Percentiles rank a stretch among this genome's conserved stretches.
These are phyloP conservation scores for Skeletonema marinoi DNA, from an alignment of 108 stramenopile species.

Conservation along the genomic window DNA sequence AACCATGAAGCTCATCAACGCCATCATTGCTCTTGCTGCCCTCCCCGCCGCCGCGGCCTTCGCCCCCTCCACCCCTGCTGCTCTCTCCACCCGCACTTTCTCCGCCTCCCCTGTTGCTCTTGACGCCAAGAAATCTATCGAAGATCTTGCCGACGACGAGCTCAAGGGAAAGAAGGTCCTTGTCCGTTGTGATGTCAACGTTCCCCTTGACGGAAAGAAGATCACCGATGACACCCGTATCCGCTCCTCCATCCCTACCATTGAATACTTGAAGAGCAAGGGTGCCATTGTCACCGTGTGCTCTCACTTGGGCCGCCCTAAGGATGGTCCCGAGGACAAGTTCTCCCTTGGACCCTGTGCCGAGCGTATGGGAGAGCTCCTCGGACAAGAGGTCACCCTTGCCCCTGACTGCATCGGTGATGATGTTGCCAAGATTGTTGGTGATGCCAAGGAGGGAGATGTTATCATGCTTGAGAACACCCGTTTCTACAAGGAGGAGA, in stretches of 20 bases:
- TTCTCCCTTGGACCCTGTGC: conserved; percentile 98
- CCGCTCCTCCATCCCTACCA: conserved; percentile 97
- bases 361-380: conserved; percentile 91
- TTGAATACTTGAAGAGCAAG: conserved; percentile 96
- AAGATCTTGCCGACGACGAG: conserved; percentile 90
- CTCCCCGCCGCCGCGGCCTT: conserved; percentile 71
- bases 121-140: conserved; percentile 95
- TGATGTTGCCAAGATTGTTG: conserved; percentile 78
- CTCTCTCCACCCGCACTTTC: conserved; percentile 67
- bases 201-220: conserved; percentile 95
- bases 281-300: conserved; percentile 98
- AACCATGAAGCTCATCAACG: conserved; percentile 79
- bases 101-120: conserved; percentile 62
- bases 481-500: conserved; percentile 98
- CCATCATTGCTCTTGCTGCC: conserved; percentile 68
- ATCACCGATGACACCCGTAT: conserved; percentile 99
- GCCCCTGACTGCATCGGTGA: conserved; percentile 98
- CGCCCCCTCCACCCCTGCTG: conserved; percentile 66
- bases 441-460: conserved; percentile 87
- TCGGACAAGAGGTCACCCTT: conserved; percentile 91
- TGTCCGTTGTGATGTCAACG: conserved; percentile 97
- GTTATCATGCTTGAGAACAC: conserved; percentile 99
- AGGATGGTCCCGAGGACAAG: conserved; percentile 97
- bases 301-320: conserved; percentile 99
- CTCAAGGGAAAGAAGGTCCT: conserved; percentile 97